Evolutionary conservation across 257 asterid species (phyloP).

Genomic region (Ilex aquifolium): DNA sequence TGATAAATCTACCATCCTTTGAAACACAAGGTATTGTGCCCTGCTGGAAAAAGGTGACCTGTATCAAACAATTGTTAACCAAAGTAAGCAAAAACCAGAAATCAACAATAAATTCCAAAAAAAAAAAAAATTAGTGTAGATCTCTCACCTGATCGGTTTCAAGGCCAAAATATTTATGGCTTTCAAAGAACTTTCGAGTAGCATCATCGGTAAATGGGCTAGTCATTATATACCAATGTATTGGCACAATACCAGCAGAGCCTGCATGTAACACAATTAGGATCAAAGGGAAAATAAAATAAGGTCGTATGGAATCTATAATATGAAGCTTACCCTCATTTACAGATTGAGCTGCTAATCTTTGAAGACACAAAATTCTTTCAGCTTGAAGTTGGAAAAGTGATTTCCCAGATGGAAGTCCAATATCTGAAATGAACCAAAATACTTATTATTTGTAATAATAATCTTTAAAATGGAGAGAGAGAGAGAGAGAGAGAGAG

Average conservation of each 20-base stretch:
- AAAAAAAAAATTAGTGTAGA: neutral
- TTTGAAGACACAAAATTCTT: slow-evolving; percentile 78
- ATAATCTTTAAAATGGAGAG: neutral
- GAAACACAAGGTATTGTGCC: slow-evolving; percentile 95
- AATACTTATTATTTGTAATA: neutral
- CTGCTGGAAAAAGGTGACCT: slow-evolving; percentile 96
- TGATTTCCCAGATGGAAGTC: slow-evolving; percentile 97
- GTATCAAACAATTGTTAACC: slow-evolving; percentile 13
- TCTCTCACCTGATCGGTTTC: slow-evolving; percentile 78
- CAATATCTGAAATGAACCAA: slow-evolving; percentile 52
- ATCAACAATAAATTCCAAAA: slow-evolving; percentile 4
- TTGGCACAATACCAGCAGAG: slow-evolving; percentile 41
- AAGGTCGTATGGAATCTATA: neutral
- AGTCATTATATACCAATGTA: slow-evolving; percentile 97
- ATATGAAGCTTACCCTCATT: slow-evolving; percentile 56
- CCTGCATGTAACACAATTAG: slow-evolving; percentile 28
- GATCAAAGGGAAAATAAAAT: too few relatives aligned
- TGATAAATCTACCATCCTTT: slow-evolving; percentile 81
- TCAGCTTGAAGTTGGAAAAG: slow-evolving; percentile 98
- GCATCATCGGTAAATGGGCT: slow-evolving; percentile 95
- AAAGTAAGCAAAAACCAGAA: neutral
- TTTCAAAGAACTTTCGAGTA: slow-evolving; percentile 78
- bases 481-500: slow-evolving; percentile 6
- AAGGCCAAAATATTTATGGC: slow-evolving; percentile 89
- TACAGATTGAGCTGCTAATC: slow-evolving; percentile 72